Conservation (phyloP, 495 filamentous ascomycete species). For the Symbiotaphrina buchneri region DNA sequence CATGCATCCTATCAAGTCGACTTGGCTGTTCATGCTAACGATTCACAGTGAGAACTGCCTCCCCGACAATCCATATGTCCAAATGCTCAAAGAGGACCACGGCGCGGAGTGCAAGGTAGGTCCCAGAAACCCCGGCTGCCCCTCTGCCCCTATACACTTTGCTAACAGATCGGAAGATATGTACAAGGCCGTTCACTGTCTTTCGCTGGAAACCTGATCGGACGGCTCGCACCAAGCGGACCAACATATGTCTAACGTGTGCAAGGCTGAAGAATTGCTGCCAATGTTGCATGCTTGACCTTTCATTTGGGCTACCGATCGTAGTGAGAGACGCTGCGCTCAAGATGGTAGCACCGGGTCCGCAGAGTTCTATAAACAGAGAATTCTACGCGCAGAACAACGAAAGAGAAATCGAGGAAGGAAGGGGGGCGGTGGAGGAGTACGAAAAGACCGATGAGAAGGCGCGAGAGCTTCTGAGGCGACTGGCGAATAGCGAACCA, state of each 20-base stretch:
- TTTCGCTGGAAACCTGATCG: slow-evolving; percentile 90
- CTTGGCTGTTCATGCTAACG: slow-evolving; percentile 26
- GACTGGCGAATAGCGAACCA: slow-evolving; percentile 77
- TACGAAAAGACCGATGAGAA: slow-evolving; percentile 97
- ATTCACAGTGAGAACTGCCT: slow-evolving; percentile 49
- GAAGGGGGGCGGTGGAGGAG: slow-evolving; percentile 49
- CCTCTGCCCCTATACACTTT: slow-evolving; percentile 14
- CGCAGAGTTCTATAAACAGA: slow-evolving; percentile 73
- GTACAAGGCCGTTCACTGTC: slow-evolving; percentile 87
- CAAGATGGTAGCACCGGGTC: slow-evolving; percentile 89
- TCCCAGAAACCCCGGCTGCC: background rate
- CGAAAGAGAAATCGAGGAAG: slow-evolving; percentile 86
- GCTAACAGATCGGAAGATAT: slow-evolving; percentile 59
- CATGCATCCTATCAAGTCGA: slow-evolving; percentile 12
- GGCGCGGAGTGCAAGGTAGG: slow-evolving; percentile 42
- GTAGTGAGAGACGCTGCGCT: slow-evolving; percentile 88
- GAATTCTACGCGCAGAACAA: slow-evolving; percentile 96
- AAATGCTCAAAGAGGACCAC: slow-evolving; percentile 93
- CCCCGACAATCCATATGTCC: slow-evolving; percentile 90
- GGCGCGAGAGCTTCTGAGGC: slow-evolving; percentile 63
- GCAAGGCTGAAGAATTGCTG: slow-evolving; percentile 92
- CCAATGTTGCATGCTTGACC: slow-evolving; percentile 95
- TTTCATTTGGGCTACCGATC: slow-evolving; percentile 86
- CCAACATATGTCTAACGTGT: slow-evolving; percentile 87
- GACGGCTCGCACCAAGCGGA: slow-evolving; percentile 66